A percentile compares a stretch with the other conserved stretches of the same genome.
Conservation (phyloP, 495 filamentous ascomycete genomes). For the Niebla homalea region DNA sequence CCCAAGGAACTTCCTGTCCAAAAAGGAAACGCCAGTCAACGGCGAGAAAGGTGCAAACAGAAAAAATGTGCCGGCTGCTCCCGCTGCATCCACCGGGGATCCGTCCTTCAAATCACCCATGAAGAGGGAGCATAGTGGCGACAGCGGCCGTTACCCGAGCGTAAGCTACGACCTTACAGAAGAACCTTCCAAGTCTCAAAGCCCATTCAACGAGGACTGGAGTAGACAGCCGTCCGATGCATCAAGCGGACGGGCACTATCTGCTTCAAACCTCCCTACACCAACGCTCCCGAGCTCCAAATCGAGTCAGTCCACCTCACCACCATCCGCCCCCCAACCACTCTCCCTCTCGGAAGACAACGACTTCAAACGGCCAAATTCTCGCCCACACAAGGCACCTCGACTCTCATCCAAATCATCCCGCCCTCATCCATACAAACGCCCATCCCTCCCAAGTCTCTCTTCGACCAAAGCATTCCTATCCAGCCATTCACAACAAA, state of each 20-base stretch:
- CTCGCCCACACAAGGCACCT: constrained; percentile 12
- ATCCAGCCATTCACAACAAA: constrained; percentile 20
- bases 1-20: constrained; percentile 64
- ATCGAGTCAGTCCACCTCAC: constrained; percentile 21
- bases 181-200: not conserved
- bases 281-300: constrained; percentile 15
- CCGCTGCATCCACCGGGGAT: constrained; percentile 35
- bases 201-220: constrained; percentile 1
- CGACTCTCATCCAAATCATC: constrained; percentile 17
- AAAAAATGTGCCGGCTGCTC: constrained; percentile 26
- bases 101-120: constrained; percentile 36
- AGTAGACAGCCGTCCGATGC: not conserved
- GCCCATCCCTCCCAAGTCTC: constrained; percentile 21
- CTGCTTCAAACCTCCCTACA: constrained; percentile 26
- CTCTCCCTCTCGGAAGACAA: constrained; percentile 3
- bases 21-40: constrained; percentile 62
- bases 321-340: constrained; percentile 25
- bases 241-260: constrained; percentile 18
- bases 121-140: constrained; percentile 36
- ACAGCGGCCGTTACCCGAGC: constrained; percentile 19
- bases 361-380: constrained; percentile 7
- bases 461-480: constrained; percentile 23
- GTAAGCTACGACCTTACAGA: constrained; percentile 28
- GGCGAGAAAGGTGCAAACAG: constrained; percentile 59
- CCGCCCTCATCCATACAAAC: constrained; percentile 23